A percentile compares a stretch with the other conserved stretches of the same genome.
Conservation (phyloP, 1,139 yeast species). For the Suhomyces kunorum region DNA sequence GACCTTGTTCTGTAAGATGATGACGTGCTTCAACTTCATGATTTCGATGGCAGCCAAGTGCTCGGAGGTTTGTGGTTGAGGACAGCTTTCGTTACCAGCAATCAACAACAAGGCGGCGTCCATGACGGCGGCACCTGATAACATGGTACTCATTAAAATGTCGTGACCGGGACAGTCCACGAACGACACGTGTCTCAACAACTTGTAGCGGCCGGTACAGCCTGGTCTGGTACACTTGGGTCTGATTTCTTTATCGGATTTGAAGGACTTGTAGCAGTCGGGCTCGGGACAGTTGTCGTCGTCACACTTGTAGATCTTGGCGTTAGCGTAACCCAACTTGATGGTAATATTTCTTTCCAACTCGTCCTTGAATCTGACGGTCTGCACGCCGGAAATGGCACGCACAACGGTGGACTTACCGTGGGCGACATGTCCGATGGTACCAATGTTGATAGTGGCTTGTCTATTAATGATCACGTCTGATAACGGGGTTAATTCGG, state of each 20-base stretch:
- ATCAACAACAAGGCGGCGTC: conserved; percentile 95
- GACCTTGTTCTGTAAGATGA: conserved; percentile 95
- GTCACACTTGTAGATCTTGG: conserved; percentile 93
- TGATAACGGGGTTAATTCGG: conserved; percentile 77
- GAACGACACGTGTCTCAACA: conserved; percentile 95
- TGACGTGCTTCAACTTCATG: conserved; percentile 96
- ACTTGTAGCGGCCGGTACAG: conserved; percentile 78
- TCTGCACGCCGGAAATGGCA: conserved; percentile 98
- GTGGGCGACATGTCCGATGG: conserved; percentile 99
- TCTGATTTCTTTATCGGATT: conserved; percentile 89
- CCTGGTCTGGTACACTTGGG: conserved; percentile 91
- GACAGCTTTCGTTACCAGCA: conserved; percentile 99
- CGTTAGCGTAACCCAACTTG: conserved; percentile 97
- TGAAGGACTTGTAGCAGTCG: conserved; percentile 90
- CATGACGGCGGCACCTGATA: conserved; percentile 99
- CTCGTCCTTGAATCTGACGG: conserved; percentile 98
- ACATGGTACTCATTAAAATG: conserved; percentile 99
- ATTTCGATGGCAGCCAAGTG: conserved; percentile 99
- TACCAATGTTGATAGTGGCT: conserved; percentile 98
- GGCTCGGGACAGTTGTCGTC: conserved; percentile 90
- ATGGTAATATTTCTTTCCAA: conserved; percentile 98
- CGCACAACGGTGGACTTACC: conserved; percentile 98
- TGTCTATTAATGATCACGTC: conserved; percentile 97
- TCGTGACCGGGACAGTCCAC: conserved; percentile 99
- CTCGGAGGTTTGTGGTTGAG: conserved; percentile 99